Conservation (phyloP, 495 filamentous ascomycete species). For the Penicillium antarcticum region DNA sequence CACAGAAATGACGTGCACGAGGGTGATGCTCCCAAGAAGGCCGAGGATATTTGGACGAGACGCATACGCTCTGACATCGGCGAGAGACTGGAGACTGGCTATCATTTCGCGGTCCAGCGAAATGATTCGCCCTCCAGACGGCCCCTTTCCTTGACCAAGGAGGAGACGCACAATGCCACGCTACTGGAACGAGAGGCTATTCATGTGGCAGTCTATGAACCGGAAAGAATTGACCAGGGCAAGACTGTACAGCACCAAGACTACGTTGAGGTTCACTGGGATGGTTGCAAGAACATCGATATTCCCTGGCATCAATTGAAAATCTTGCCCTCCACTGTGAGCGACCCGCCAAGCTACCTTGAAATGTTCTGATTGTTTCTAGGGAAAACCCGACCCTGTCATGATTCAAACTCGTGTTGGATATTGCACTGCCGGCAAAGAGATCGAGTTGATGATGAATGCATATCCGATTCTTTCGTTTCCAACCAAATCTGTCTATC, state of each 20-base stretch:
- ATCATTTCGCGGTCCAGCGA: neutral
- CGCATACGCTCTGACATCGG: neutral
- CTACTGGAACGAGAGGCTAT: neutral
- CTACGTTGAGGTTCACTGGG: neutral
- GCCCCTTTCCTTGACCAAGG: neutral
- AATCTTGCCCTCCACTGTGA: neutral
- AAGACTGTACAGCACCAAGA: neutral
- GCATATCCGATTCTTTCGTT: slow-evolving; percentile 61
- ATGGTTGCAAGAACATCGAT: slow-evolving; percentile 4
- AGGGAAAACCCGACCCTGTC: neutral
- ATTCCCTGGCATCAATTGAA: slow-evolving; percentile 7
- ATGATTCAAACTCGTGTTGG: slow-evolving; percentile 10
- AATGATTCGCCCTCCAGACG: neutral
- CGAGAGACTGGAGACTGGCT: neutral
- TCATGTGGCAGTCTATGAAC: neutral
- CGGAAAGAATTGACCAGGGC: neutral
- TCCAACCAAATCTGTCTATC: slow-evolving; percentile 57
- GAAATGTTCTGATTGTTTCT: neutral
- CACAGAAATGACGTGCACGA: neutral
- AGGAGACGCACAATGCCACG: neutral
- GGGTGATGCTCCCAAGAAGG: neutral
- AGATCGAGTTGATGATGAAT: slow-evolving; percentile 63
- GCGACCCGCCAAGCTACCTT: slow-evolving; percentile 17
- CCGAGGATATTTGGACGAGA: neutral
- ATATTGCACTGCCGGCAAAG: slow-evolving; percentile 56